phyloP scores from a whole-genome alignment of 768 basidiomycete species.

The Floccularia luteovirens region DNA sequence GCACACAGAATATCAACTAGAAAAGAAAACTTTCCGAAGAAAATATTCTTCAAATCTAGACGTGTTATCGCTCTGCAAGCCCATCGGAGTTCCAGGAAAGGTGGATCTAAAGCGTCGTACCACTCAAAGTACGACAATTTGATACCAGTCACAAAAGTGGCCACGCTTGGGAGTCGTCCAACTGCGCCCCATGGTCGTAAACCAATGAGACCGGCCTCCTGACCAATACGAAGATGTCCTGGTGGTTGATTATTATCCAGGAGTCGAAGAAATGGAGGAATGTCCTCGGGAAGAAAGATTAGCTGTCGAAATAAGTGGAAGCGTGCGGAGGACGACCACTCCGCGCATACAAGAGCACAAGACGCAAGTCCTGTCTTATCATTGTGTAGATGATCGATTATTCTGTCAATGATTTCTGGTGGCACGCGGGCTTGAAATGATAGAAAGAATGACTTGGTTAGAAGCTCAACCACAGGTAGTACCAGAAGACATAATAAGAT shows the following conservation, averaged over 20 bases:
- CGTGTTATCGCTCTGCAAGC: background rate
- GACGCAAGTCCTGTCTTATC: background rate
- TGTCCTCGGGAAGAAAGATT: background rate
- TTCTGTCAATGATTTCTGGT: background rate
- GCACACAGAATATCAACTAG: background rate
- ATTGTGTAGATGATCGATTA: constrained; percentile 1
- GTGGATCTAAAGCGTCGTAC: too few relatives aligned
- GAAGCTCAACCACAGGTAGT: too few relatives aligned
- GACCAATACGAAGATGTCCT: background rate
- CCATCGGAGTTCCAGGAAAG: background rate
- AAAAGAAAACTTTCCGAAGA: background rate
- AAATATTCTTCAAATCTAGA: background rate
- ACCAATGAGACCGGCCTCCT: background rate
- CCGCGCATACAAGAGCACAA: background rate
- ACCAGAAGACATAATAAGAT: too few relatives aligned
- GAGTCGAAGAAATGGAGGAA: background rate
- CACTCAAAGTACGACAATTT: too few relatives aligned
- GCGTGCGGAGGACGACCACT: background rate
- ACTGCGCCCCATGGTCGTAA: background rate
- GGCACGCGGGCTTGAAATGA: too few relatives aligned
- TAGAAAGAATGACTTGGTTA: too few relatives aligned
- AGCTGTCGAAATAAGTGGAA: background rate
- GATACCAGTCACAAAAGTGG: too few relatives aligned
- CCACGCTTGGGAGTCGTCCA: too few relatives aligned
- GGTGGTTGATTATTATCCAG: background rate